Percentiles rank a stretch among this genome's conserved stretches.
These are phyloP conservation scores for Dactylonectria macrodidyma DNA, from an alignment of 2,329 filamentous ascomycete species.

Conservation along the genomic window DNA sequence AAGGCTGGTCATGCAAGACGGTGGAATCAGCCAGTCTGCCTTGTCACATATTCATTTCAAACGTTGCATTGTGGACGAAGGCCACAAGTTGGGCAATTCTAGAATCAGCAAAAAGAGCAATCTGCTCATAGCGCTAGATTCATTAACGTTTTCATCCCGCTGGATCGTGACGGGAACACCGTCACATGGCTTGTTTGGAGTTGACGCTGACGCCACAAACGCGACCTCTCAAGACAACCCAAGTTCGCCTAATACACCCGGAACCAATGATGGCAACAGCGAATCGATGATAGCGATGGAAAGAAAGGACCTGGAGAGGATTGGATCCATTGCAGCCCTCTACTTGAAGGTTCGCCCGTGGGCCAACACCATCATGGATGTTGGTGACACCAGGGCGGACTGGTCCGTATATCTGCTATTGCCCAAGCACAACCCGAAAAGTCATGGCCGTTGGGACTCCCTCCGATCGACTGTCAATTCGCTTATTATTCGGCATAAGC, in stretches of 20 bases:
- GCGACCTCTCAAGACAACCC: not conserved
- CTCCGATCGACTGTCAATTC: constrained; percentile 81
- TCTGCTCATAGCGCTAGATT: constrained; percentile 66
- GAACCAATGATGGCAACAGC: constrained; percentile 37
- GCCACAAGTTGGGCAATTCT: constrained; percentile 84
- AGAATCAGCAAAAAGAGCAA: constrained; percentile 69
- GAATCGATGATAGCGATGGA: constrained; percentile 65
- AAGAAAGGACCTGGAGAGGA: constrained; percentile 74
- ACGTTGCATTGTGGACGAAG: constrained; percentile 92
- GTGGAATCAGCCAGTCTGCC: constrained; percentile 64
- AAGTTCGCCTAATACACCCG: constrained; percentile 39
- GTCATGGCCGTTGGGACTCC: constrained; percentile 72
- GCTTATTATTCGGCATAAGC: constrained; percentile 84
- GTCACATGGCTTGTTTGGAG: constrained; percentile 84
- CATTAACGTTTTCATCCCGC: constrained; percentile 76
- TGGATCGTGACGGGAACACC: constrained; percentile 96
- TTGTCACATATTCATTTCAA: constrained; percentile 85
- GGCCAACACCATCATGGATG: constrained; percentile 71
- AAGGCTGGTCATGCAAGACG: constrained; percentile 59
- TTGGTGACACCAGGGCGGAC: constrained; percentile 71
- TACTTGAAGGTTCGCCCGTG: constrained; percentile 86
- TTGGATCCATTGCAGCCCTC: constrained; percentile 75
- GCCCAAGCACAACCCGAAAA: constrained; percentile 64
- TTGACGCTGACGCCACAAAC: constrained; percentile 52
- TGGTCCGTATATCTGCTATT: constrained; percentile 83